Base-by-base conservation (phyloP, 139 green algal species). In the Chlorella sp. region DNA sequence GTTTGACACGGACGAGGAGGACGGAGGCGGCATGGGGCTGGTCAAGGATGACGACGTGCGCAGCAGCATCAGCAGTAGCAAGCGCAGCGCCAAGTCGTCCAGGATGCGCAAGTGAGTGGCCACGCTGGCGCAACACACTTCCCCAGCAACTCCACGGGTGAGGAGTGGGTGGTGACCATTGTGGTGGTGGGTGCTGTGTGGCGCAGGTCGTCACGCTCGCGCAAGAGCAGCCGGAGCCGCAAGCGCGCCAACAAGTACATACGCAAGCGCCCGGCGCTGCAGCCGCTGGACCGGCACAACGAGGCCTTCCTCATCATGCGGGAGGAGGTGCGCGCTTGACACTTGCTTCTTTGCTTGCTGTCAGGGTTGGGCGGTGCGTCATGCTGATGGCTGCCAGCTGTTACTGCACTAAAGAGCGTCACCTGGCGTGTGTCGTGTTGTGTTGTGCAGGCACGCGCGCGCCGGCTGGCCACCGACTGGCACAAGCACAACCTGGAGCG, bases 1-100 rank as follows among this genome's bases (percentile, higher is more conserved):
- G 77, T 73, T 72, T 27, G 79, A 84, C 63, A 77, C 50, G 29
- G 81, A 82, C 3, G 78, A 80, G 2, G 81, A 84, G 51, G 78
- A 78, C 29, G 78, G 61, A 6, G 74, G 78, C 2, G 22, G 59
- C 24, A 33, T 82, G 60, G 67, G 67, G 1, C 65, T 61, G 2
- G 31, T 77, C 59, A 65, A 69, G 26, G 67, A 82, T 14, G 61
- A 72, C 50, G 65, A 55, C 33, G 23, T 14, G 22, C 27, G 42
- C 49, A 63, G 24, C 31, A 31, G 62, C 59, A 42, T 35, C 35
- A 60, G 35, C 27, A 67, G 49, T 55, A 76, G 62, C 69, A 76
- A 70, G 69, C 69, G 50, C 51, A 55, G 27, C 31, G 30, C 55
- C 3, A 24, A 32, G 5, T 55, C 42, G 42, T 26, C 62, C 27